These are phyloP conservation scores for Eucalyptus albens DNA, from an alignment of 345 rosid species.

Conservation along the genomic window DNA sequence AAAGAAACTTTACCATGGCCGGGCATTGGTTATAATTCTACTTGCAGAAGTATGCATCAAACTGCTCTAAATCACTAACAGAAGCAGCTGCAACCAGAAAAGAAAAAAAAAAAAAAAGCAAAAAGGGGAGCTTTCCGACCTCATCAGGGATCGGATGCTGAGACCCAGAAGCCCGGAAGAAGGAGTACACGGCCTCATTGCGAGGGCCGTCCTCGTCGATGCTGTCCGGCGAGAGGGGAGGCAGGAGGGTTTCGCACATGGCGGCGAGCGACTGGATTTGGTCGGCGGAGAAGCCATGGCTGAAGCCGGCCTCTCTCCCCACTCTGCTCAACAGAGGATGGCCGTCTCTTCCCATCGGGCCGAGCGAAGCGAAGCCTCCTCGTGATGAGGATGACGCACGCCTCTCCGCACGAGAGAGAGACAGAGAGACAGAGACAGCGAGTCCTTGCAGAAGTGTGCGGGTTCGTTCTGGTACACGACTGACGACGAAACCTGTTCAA, in stretches of 20 bases:
- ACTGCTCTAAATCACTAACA: background rate
- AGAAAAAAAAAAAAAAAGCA: background rate
- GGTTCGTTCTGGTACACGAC: background rate
- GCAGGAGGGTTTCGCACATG: slow-evolving; percentile 49
- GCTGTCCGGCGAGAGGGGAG: slow-evolving; percentile 25
- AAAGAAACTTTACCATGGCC: background rate
- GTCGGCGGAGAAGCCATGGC: slow-evolving; percentile 52
- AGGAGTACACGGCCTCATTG: slow-evolving; percentile 20
- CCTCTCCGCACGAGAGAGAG: too few relatives aligned
- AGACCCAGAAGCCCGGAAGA: slow-evolving; percentile 41
- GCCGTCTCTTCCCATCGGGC: slow-evolving; percentile 2
- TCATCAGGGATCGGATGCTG: slow-evolving; percentile 49
- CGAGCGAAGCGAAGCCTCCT: background rate
- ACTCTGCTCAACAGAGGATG: slow-evolving; percentile 48
- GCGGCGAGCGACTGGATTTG: slow-evolving; percentile 57
- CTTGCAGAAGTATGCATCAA: background rate
- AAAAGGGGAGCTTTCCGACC: slow-evolving; percentile 5
- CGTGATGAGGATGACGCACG: background rate
- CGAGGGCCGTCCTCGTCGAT: background rate
- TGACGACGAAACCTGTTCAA: background rate
- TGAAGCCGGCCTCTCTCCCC: slow-evolving; percentile 6
- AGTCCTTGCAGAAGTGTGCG: background rate
- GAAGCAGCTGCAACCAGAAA: background rate
- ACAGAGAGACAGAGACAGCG: background rate
- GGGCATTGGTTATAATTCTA: background rate